Evolutionary conservation across 768 basidiomycete species (phyloP).

Genomic region (Asterophora lycoperdoides): DNA sequence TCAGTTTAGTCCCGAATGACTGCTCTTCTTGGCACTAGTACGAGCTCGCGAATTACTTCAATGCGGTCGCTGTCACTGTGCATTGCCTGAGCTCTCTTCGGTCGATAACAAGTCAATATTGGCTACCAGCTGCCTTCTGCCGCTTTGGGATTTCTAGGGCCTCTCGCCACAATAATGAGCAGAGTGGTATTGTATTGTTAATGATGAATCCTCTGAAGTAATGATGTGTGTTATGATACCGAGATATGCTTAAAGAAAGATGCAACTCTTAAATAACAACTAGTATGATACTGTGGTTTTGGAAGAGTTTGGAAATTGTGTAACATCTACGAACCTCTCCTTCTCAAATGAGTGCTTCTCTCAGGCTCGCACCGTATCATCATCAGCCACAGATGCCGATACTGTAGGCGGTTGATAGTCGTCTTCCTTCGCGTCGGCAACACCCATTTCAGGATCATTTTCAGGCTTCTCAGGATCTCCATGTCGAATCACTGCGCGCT

Average conservation of each 20-base stretch:
- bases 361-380: constrained; percentile 22
- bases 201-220: no score
- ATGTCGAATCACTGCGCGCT: constrained; percentile 42
- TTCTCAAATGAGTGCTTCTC: constrained; percentile 19
- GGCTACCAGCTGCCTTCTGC: no score
- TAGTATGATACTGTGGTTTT: constrained; percentile 13
- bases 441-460: constrained; percentile 20
- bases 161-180: background rate
- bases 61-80: background rate
- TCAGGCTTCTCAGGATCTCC: constrained; percentile 29
- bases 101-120: no score
- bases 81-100: no score
- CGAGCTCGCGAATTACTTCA: background rate
- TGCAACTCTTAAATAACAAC: background rate
- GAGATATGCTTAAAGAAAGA: no score
- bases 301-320: constrained; percentile 20
- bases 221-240: constrained; percentile 1
- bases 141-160: background rate
- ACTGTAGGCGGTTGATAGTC: constrained; percentile 4
- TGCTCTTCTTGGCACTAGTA: no score
- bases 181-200: no score
- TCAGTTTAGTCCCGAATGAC: no score
- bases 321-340: constrained; percentile 9
- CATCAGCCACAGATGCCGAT: constrained; percentile 14
- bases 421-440: background rate